Percentiles rank a stretch among this genome's conserved stretches.
phyloP scores from a whole-genome alignment of 495 filamentous ascomycete species.

The Penicillium goetzii region DNA sequence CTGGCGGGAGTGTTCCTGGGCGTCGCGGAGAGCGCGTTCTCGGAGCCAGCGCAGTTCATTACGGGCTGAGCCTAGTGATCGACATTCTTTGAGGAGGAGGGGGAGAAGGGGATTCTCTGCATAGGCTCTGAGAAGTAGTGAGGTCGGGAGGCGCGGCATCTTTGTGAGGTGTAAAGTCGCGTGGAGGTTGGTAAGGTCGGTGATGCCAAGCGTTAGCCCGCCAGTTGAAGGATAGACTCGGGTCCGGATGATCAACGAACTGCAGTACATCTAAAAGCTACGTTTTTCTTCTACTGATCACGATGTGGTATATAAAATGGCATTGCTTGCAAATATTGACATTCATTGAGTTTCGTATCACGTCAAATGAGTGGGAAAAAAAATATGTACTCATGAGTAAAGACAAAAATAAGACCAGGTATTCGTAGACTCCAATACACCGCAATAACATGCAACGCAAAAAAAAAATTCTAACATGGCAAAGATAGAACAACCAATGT shows the following conservation, averaged over 20 bases:
- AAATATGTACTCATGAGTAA: neutral
- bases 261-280: neutral
- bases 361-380: constrained; percentile 8
- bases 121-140: constrained; percentile 60
- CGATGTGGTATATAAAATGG: too few relatives aligned
- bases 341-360: constrained; percentile 9
- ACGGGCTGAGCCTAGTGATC: constrained; percentile 64
- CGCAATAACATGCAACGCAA: constrained; percentile 14
- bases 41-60: constrained; percentile 89
- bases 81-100: constrained; percentile 69
- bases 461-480: constrained; percentile 1
- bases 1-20: neutral
- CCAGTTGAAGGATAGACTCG: neutral
- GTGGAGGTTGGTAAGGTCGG: neutral
- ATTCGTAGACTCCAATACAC: constrained; percentile 21
- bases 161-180: neutral
- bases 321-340: neutral
- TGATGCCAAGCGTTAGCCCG: constrained; percentile 2
- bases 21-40: constrained; percentile 55
- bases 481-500: neutral
- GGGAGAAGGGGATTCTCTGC: constrained; percentile 62
- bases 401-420: constrained; percentile 11
- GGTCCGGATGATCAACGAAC: neutral
- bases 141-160: constrained; percentile 78
- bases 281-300: too few relatives aligned